Evolutionary conservation across 306 rosid genomes (phyloP).

Genomic region (Glycyrrhiza uralensis): DNA sequence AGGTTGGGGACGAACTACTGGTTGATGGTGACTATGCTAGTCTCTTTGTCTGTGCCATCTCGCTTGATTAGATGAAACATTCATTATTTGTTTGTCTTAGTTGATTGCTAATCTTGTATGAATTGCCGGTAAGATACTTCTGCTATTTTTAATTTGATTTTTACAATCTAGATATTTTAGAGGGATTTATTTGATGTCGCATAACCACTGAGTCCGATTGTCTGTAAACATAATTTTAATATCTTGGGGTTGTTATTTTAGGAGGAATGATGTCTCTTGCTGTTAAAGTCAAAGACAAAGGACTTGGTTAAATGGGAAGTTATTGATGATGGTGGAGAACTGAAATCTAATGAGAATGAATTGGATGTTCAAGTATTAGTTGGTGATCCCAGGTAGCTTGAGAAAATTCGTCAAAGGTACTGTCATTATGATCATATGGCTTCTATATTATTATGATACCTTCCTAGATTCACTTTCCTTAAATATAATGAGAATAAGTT

Average conservation of each 20-base stretch:
- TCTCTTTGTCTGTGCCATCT: not conserved
- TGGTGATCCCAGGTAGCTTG: slow-evolving; percentile 89
- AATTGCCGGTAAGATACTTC: too few relatives aligned
- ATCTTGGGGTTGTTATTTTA: slow-evolving; percentile 28
- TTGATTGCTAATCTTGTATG: too few relatives aligned
- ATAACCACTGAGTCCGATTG: not conserved
- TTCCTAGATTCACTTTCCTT: not conserved
- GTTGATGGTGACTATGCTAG: slow-evolving; percentile 68
- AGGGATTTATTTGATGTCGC: slow-evolving; percentile 7
- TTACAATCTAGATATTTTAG: not conserved
- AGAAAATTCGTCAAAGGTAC: slow-evolving; percentile 88
- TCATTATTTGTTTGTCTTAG: too few relatives aligned
- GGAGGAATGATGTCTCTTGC: slow-evolving; percentile 98
- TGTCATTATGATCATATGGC: not conserved
- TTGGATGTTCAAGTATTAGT: slow-evolving; percentile 92
- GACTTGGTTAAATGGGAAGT: slow-evolving; percentile 79
- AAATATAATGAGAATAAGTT: not conserved
- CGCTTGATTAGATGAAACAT: too few relatives aligned
- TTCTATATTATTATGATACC: not conserved
- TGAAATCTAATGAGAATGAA: slow-evolving; percentile 90
- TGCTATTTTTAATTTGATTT: not conserved
- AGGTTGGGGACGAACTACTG: slow-evolving; percentile 74
- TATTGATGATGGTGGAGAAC: slow-evolving; percentile 91
- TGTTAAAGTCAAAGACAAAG: slow-evolving; percentile 71
- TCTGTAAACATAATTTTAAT: slow-evolving; percentile 15